A percentile compares a stretch with the other conserved stretches of the same genome.
Conservation (phyloP, 352 stramenopile species). For the Pythium aphanidermatum region DNA sequence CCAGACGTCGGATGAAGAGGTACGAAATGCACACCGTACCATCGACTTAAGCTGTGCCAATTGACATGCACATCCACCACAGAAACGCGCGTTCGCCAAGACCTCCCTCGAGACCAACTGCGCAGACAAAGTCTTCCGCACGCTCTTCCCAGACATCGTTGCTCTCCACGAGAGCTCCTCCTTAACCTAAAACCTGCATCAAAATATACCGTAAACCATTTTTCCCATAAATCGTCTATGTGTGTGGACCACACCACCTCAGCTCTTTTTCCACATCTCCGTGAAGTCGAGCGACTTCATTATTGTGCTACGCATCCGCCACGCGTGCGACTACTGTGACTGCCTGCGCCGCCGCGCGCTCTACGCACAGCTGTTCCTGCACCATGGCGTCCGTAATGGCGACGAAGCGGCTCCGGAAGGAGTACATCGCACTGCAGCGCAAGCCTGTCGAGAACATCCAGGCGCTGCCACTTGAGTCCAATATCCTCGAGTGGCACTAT, state of each 20-base stretch:
- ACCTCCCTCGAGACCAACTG: constrained; percentile 75
- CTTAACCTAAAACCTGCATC: constrained; percentile 5
- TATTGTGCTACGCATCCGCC: too few species aligned
- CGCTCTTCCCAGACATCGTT: constrained; percentile 84
- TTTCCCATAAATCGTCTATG: neutral
- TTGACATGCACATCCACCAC: neutral
- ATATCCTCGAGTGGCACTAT: constrained; percentile 97
- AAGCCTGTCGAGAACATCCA: constrained; percentile 90
- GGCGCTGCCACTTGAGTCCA: constrained; percentile 85
- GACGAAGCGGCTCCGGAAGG: constrained; percentile 90
- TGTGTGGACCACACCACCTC: constrained; percentile 2
- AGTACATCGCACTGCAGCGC: constrained; percentile 87
- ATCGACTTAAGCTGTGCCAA: too few species aligned
- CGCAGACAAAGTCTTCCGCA: constrained; percentile 73
- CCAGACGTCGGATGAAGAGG: constrained; percentile 65
- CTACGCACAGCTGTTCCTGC: too few species aligned
- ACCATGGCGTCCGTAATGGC: constrained; percentile 76
- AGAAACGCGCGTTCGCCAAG: constrained; percentile 69
- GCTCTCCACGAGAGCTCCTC: constrained; percentile 39
- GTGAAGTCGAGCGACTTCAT: too few species aligned
- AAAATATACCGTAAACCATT: too few species aligned
- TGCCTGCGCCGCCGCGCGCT: too few species aligned
- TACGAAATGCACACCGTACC: too few species aligned
- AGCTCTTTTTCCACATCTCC: too few species aligned
- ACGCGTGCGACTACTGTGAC: too few species aligned